phyloP scores from a whole-genome alignment of 1,284 basidiomycete genomes.

The Ustilago cynodontis region DNA sequence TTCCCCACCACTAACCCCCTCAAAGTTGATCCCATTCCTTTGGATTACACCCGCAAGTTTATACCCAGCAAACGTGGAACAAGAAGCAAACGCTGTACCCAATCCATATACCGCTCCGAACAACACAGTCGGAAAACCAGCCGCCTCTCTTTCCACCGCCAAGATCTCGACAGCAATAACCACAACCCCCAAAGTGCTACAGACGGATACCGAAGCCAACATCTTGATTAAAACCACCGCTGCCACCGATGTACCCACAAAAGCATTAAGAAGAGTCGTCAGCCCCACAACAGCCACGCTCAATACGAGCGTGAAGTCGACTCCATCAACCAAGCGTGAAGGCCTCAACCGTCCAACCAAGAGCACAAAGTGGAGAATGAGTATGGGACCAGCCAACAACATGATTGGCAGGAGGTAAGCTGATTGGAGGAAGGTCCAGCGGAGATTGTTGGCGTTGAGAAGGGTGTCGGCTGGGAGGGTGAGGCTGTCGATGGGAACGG shows the following conservation, averaged over 20 bases:
- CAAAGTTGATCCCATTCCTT: constrained; percentile 7
- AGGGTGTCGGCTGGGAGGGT: constrained; percentile 10
- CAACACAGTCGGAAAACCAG: constrained; percentile 3
- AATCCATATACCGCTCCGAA: constrained; percentile 24
- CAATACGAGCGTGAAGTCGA: neutral
- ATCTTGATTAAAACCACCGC: constrained; percentile 23
- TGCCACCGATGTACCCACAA: constrained; percentile 11
- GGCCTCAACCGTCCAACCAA: constrained; percentile 13
- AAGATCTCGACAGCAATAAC: constrained; percentile 17
- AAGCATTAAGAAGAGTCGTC: constrained; percentile 25
- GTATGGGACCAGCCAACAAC: constrained; percentile 15
- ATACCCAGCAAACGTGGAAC: constrained; percentile 19
- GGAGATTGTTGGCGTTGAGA: constrained; percentile 14
- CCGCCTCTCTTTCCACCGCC: neutral
- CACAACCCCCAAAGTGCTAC: constrained; percentile 19
- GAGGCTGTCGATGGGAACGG: neutral
- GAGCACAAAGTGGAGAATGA: constrained; percentile 23
- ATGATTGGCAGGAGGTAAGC: constrained; percentile 27
- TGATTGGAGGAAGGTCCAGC: constrained; percentile 27
- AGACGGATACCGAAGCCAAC: constrained; percentile 6
- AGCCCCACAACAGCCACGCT: constrained; percentile 5
- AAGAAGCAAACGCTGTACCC: constrained; percentile 21
- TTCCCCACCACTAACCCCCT: neutral
- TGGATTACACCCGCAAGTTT: constrained; percentile 16
- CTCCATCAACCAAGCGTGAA: neutral